Evolutionary conservation across 1,284 basidiomycete genomes (phyloP).

Genomic region (Meira nashicola): DNA sequence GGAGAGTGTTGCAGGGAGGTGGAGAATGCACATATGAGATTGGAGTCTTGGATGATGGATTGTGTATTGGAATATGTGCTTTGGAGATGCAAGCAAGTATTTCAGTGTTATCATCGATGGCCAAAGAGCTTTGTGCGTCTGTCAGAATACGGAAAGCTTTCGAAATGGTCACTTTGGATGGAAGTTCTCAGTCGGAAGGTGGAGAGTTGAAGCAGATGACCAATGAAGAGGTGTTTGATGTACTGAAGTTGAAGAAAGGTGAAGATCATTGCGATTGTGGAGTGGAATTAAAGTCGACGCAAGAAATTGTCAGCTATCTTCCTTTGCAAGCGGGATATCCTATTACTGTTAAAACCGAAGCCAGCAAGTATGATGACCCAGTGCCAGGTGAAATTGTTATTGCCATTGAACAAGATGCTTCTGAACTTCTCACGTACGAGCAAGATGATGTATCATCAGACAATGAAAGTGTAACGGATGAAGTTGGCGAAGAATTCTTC

Average conservation of each 20-base stretch:
- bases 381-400: not conserved
- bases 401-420: not conserved
- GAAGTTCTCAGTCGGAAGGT: not conserved
- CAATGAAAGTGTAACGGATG: not conserved
- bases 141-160: slow-evolving; percentile 4
- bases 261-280: slow-evolving; percentile 3
- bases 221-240: not conserved
- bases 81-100: slow-evolving; percentile 44
- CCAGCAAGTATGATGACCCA: not conserved
- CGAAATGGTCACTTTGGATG: not conserved
- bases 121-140: slow-evolving; percentile 31
- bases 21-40: slow-evolving; percentile 49
- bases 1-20: slow-evolving; percentile 49
- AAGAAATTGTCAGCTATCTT: not conserved
- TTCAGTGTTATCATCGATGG: slow-evolving; percentile 39
- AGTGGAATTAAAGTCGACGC: not conserved
- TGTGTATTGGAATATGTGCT: slow-evolving; percentile 36
- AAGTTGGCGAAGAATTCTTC: not conserved
- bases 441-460: not conserved
- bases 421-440: not conserved
- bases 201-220: not conserved
- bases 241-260: not conserved
- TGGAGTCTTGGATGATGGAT: slow-evolving; percentile 50
- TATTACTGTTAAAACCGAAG: not conserved
- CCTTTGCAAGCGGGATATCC: not conserved